Conservation (phyloP, 805 yeast genomes). For the Zygotorulaspora florentina region DNA sequence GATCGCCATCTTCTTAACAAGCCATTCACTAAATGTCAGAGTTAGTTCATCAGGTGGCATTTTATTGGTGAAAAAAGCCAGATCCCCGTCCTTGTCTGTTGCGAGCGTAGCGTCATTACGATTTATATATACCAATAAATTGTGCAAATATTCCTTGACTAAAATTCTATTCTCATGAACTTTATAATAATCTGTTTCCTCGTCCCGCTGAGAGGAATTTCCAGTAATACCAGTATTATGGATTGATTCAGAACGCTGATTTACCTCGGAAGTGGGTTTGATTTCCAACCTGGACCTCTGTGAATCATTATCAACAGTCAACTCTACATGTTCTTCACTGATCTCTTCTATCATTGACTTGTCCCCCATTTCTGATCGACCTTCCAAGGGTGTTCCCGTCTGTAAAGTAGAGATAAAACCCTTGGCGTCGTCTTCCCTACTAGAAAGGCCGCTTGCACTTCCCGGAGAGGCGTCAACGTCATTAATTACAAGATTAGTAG, state of each 20-base stretch:
- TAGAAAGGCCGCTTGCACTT: not conserved
- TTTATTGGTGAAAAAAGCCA: conserved; percentile 58
- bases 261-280: too few species aligned
- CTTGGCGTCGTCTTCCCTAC: not conserved
- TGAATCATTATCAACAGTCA: too few species aligned
- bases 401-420: conserved; percentile 7
- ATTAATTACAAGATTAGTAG: conserved; percentile 5
- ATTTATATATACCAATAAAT: conserved; percentile 27
- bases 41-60: conserved; percentile 67
- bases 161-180: conserved; percentile 15
- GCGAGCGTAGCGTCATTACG: conserved; percentile 24
- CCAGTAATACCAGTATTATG: too few species aligned
- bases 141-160: conserved; percentile 25
- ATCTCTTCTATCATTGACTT: not conserved
- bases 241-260: too few species aligned
- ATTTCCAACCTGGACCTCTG: too few species aligned
- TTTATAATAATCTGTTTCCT: not conserved
- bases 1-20: conserved; percentile 43
- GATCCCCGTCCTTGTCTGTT: conserved; percentile 62
- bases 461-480: not conserved
- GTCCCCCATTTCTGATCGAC: not conserved
- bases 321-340: too few species aligned
- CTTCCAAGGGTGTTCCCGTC: conserved; percentile 11
- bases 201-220: not conserved
- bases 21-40: conserved; percentile 72